Evolutionary conservation across 225 moss, liverwort and hornwort genomes (phyloP).

Genomic region (Asterella californica): DNA sequence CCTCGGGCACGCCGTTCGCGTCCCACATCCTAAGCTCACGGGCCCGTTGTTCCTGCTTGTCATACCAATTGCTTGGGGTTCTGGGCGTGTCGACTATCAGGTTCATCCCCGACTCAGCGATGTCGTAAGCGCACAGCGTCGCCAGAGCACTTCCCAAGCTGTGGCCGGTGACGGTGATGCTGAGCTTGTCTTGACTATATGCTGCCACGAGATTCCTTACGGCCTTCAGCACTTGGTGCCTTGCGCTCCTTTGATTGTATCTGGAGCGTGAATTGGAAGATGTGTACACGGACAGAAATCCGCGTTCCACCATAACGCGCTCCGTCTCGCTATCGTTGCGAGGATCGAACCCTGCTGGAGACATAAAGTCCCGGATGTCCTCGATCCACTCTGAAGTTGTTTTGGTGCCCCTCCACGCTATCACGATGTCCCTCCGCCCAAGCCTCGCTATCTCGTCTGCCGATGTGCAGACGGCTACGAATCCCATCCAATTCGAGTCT

Average conservation of each 20-base stretch:
- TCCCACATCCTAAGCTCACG: neutral
- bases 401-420: constrained; percentile 70
- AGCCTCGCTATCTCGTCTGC: constrained; percentile 43
- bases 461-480: constrained; percentile 58
- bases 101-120: constrained; percentile 49
- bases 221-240: constrained; percentile 48
- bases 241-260: constrained; percentile 21
- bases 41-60: neutral
- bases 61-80: constrained; percentile 39
- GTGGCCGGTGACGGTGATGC: constrained; percentile 75
- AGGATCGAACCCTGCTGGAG: constrained; percentile 41
- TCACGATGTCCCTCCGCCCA: constrained; percentile 66
- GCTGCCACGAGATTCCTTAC: constrained; percentile 42
- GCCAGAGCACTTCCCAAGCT: constrained; percentile 72
- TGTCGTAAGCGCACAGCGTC: constrained; percentile 63
- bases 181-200: constrained; percentile 51
- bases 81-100: neutral
- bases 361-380: constrained; percentile 49
- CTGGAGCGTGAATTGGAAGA: constrained; percentile 15
- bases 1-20: too few species aligned
- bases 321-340: constrained; percentile 11
- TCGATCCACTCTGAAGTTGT: constrained; percentile 63
- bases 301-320: constrained; percentile 22
- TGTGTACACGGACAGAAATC: constrained; percentile 13
- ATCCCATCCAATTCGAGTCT: constrained; percentile 76